Evolutionary conservation across 306 rosid species (phyloP), one percentile per base, ranked within the genome.

Genomic region (Quercus aquifolioides): DNA sequence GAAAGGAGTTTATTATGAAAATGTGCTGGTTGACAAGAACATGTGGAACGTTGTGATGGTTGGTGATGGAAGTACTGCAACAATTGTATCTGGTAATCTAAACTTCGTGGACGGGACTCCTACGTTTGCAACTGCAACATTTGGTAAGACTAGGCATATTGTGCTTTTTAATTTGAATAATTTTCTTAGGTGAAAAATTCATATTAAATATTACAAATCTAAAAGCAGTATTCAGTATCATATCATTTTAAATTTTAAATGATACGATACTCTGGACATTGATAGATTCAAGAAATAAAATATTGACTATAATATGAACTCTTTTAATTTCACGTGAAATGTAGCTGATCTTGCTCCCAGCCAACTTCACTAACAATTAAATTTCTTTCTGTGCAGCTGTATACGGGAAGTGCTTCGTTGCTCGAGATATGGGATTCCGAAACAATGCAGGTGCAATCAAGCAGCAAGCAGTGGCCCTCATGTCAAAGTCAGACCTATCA

Each of bases 401-500:
- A 2, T 88, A 84, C 20, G 98, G 94, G 21, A 79, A 31, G 64
- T 88, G 88, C 68, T 94, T 92, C 77, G 82, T 92, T 52, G 97
- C 91, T 0, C 78, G 74, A 74, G 96, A 90, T 65, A 90, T 94
- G 55, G 94, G 94, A 2, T 92, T 92, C 70, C 65, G 52, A 1
- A 94, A 91, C 91, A 88, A 90, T 0, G 96, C 97, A 0, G 97
- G 97, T 35, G 78, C 97, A 15, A 59, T 68, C 49, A 94, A 91
- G 82, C 96, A 90, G 54, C 98, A 94, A 23, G 98, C 96, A 18
- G 96, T 94, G 54, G 96, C 97, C 11, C 84, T 94, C 49, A 86
- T 90, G 90, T 79, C 89, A 5, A 86, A 79, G 2, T 85, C 92
- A 0, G 97, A 94, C 75, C 88, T 76, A 79, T 87, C 88, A 6